Conservation (phyloP, 2,329 filamentous ascomycete species). For the Fusarium denticulatum region DNA sequence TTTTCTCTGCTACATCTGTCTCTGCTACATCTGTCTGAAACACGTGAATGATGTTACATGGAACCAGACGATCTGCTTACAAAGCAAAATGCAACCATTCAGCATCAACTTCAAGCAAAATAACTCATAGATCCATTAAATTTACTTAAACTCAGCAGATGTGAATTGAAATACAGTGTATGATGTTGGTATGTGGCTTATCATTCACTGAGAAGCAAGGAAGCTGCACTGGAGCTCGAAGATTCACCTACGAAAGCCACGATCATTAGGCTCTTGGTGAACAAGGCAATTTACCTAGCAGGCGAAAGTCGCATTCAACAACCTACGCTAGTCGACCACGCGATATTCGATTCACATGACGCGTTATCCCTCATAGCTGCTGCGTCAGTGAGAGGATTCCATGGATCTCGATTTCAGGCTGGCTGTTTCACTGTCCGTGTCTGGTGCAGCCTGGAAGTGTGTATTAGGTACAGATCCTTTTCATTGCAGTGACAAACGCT, state of each 20-base stretch:
- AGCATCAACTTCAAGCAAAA: not conserved
- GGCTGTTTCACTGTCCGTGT: not conserved
- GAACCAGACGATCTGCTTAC: not conserved
- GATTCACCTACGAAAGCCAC: not conserved
- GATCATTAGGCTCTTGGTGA: not conserved
- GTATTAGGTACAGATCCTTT: not conserved
- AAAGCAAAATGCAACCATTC: not conserved
- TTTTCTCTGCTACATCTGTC: too few relatives aligned
- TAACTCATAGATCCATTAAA: not conserved
- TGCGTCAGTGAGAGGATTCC: not conserved
- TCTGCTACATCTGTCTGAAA: too few relatives aligned
- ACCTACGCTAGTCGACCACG: not conserved
- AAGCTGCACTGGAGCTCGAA: not conserved
- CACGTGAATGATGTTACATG: not conserved
- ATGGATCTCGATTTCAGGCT: not conserved
- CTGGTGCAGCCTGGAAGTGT: not conserved
- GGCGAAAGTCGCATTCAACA: too few relatives aligned
- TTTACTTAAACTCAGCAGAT: not conserved
- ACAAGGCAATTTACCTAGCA: too few relatives aligned
- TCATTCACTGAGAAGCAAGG: not conserved
- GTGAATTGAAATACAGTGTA: not conserved
- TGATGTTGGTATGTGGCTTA: accelerated
- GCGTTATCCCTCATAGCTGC: not conserved
- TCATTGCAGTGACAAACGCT: not conserved
- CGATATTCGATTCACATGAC: not conserved